Base-by-base conservation (phyloP, 768 basidiomycete genomes). In the Boletus rubropictus region DNA sequence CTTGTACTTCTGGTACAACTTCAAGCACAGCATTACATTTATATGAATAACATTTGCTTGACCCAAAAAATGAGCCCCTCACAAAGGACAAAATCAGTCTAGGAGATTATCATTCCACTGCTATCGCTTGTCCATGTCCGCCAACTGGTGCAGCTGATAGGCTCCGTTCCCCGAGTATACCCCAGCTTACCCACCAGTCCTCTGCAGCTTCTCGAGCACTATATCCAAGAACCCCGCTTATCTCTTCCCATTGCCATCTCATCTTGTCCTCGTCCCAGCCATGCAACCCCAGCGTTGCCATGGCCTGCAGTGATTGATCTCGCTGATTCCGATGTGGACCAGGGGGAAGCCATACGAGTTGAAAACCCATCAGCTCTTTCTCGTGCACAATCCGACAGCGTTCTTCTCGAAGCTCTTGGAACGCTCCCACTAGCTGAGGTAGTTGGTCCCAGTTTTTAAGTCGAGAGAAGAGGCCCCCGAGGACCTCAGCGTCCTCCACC, bases 111-210 rank as follows among this genome's bases (percentile, higher is more conserved):
- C 35, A 44, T 5, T 10, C 31, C 29, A 47, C 43, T 22, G 10
- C 27, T 32, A 46, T 42, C 14, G 9, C 21, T 15, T 44, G 29
- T 40, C 17, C 39, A 3, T 8, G 27, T 2, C 4, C 12, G 17
- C 34, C 8, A 4, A 42, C 8, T 31, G 27, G 12, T n/a, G 28
- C 10, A 21, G 9, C 12, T 3, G 53, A 40, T 40, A 42, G 42
- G 35, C 68, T 67, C 32, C 67, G 53, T 54, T 75, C 66, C 31
- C 67, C 64, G 48, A 76, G 62, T 14, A 66, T 52, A 2, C 77
- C 77, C 76, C 73, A 78, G 34, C 70, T 75, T 12, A 73, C 73
- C 79, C 78, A 83, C 78, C 77, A 82, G 56, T 80, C 76, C 44
- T 78, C 77, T 11, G 74, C 79, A 45, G 70, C 69, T 47, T 82